Evolutionary conservation across 2,329 filamentous ascomycete species (phyloP).

Genomic region (Botryosphaeria dothidea): DNA sequence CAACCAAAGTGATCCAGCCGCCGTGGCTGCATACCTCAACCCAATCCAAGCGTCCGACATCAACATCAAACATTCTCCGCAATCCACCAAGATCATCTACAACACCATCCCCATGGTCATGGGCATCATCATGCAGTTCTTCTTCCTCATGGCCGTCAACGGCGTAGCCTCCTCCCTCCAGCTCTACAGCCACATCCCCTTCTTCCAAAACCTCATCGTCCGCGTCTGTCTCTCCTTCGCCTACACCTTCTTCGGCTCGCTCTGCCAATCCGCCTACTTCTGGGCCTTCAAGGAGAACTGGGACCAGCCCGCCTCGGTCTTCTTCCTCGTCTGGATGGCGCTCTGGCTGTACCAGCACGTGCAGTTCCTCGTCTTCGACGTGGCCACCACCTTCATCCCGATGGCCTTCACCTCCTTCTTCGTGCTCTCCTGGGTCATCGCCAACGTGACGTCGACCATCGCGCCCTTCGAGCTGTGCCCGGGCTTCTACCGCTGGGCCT

Average conservation of each 20-base stretch:
- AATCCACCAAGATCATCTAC: constrained; percentile 46
- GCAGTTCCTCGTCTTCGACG: constrained; percentile 45
- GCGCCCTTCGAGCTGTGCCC: constrained; percentile 43
- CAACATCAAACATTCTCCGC: constrained; percentile 44
- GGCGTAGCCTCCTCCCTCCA: constrained; percentile 35
- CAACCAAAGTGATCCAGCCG: constrained; percentile 30
- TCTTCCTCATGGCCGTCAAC: constrained; percentile 49
- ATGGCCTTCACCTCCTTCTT: constrained; percentile 42
- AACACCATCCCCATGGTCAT: constrained; percentile 49
- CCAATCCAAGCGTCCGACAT: constrained; percentile 39
- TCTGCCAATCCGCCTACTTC: constrained; percentile 41
- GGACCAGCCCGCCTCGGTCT: constrained; percentile 39
- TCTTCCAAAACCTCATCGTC: constrained; percentile 27
- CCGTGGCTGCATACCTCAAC: constrained; percentile 38
- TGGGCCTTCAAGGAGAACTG: constrained; percentile 45
- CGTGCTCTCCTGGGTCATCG: constrained; percentile 45
- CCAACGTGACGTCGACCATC: constrained; percentile 44
- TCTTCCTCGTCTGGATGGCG: constrained; percentile 41
- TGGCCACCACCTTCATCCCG: constrained; percentile 41
- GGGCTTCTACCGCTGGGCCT: constrained; percentile 41
- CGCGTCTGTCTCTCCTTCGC: constrained; percentile 31
- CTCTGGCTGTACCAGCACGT: constrained; percentile 46
- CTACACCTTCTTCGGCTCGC: constrained; percentile 37
- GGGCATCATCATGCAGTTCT: constrained; percentile 50
- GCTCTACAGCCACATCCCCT: constrained; percentile 25